Conservation (phyloP, 352 stramenopile species). For the Globisporangium ultimum region DNA sequence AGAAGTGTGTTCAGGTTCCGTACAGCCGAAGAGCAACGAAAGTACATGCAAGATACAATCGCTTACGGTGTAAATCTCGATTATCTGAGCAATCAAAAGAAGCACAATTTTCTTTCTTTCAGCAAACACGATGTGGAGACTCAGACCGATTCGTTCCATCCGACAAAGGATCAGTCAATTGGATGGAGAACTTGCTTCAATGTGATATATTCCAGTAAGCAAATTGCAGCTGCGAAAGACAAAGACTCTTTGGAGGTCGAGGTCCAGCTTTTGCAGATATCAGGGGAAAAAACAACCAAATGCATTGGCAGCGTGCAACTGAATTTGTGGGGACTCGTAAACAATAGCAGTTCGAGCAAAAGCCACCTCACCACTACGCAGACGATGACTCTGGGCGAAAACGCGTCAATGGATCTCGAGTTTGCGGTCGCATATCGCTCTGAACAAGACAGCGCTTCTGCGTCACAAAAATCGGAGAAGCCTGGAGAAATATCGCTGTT, state of each 20-base stretch:
- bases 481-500: too few species aligned
- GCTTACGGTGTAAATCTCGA: constrained; percentile 16
- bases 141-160: constrained; percentile 8
- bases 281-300: constrained; percentile 16
- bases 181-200: constrained; percentile 20
- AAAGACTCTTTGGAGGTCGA: constrained; percentile 33
- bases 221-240: constrained; percentile 19
- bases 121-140: constrained; percentile 11
- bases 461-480: too few species aligned
- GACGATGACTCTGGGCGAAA: constrained; percentile 17
- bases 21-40: too few species aligned
- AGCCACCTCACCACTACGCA: constrained; percentile 2
- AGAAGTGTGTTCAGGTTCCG: too few species aligned
- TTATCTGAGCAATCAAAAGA: constrained; percentile 24
- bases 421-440: too few species aligned
- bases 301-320: constrained; percentile 28
- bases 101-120: constrained; percentile 18
- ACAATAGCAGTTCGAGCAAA: not conserved
- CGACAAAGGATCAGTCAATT: constrained; percentile 7
- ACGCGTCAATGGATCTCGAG: too few species aligned
- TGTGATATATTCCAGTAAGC: constrained; percentile 20
- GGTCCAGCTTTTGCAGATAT: constrained; percentile 15
- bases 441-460: too few species aligned
- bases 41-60: not conserved
- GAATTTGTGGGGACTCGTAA: constrained; percentile 19